A percentile compares a stretch with the other conserved stretches of the same genome.
These are phyloP conservation scores for Populus euphratica DNA, from an alignment of 345 rosid genomes.

Conservation along the genomic window DNA sequence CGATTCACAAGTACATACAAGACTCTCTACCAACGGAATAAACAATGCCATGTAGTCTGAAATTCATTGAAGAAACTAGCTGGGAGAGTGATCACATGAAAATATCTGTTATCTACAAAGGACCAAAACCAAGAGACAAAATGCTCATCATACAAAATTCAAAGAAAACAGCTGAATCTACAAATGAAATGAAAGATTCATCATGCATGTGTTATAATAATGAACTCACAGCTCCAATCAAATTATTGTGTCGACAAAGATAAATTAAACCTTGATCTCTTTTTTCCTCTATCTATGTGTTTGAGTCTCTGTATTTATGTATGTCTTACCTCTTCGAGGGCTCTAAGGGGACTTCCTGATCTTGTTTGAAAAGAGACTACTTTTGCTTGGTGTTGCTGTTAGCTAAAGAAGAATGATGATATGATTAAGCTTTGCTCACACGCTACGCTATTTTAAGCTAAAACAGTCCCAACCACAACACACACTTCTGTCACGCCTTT, in stretches of 20 bases:
- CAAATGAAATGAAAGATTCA: not conserved
- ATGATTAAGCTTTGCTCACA: conserved; percentile 25
- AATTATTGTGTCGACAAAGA: not conserved
- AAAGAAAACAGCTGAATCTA: not conserved
- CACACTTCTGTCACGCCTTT: conserved; percentile 18
- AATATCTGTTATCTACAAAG: not conserved
- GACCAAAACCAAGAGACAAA: not conserved
- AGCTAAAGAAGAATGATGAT: not conserved
- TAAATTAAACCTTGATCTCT: not conserved
- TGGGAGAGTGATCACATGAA: not conserved
- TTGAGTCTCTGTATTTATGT: too few species aligned
- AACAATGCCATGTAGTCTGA: not conserved
- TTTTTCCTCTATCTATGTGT: not conserved
- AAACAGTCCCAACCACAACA: conserved; percentile 17
- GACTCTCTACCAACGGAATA: not conserved
- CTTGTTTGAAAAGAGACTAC: not conserved
- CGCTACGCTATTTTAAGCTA: conserved; percentile 27
- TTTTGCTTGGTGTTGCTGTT: not conserved
- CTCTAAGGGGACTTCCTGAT: not conserved
- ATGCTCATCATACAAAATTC: not conserved
- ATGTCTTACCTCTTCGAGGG: not conserved
- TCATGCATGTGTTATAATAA: too few species aligned
- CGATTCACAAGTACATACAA: not conserved
- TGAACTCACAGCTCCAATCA: not conserved
- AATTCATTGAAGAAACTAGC: not conserved